Evolutionary conservation across 129 eudicot genomes (phyloP), one percentile per base, ranked within the genome.

Genomic region (Artemisia tridentata): DNA sequence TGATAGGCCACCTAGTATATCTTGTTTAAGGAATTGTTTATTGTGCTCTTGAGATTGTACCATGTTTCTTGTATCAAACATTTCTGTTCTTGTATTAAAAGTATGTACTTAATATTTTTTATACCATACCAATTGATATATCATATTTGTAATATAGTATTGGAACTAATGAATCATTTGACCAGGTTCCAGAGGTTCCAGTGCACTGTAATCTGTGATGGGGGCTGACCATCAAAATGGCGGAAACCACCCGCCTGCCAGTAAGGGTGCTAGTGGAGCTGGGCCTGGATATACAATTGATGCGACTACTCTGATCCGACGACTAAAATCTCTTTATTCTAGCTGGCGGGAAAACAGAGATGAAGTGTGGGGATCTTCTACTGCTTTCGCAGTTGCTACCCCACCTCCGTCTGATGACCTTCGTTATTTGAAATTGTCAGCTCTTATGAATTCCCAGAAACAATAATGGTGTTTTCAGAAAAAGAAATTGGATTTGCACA

Each of bases 391-490:
- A 27, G 77, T 87, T n/a, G 87, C 87, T 18, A 87, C 93, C 11
- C 93, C 93, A 41, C 93, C 93, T 4, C 76, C 81, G 4, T 84
- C 87, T 9, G 87, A 87, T 0, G 93, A 84, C 64, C 72, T 87
- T 55, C 87, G 93, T 47, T 87, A 87, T 70, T 21, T 87, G 47
- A 87, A 87, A 43, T 84, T 87, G 45, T 87, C 93, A 46, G 81
- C 93, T 70, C 74, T 87, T 87, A 87, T 14, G 93, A 87, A 53
- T 87, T 87, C 48, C 93, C 93, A 11, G 93, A 87, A 69, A 87
- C 89, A 17, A 81, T 87, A 14, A 87, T 87, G 89, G 87, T 87
- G 23, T 87, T 87, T 68, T 75, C 78, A 13, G 75, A 73, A n/a
- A n/a, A n/a, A n/a, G n/a, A n/a, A n/a, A n/a, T n/a, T n/a, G n/a